Evolutionary conservation across 108 stramenopile species (phyloP), one percentile per base, ranked within the genome.

Genomic region (Pseudonitzschia pungens): DNA sequence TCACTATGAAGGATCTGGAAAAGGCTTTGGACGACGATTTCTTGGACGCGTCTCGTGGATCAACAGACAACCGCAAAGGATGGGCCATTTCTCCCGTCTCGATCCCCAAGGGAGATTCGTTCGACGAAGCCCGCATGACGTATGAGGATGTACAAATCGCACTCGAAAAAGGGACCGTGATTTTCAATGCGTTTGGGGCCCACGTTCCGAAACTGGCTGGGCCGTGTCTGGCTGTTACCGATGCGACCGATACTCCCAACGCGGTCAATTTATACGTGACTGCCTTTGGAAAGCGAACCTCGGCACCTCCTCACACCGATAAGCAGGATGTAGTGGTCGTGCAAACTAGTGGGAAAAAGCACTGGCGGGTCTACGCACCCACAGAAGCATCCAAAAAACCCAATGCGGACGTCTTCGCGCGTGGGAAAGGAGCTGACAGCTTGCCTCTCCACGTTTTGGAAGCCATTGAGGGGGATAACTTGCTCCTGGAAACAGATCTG

Each of bases 231-330:
- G 94, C 92, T 10, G 82, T 79, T 3, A 81, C 86, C 24, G 96
- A 96, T 81, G 92, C 94, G 14, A 77, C 89, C 7, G 73, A 76
- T 29, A 78, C 95, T 21, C 96, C 95, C 29, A 88, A 81, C 55
- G 89, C 87, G 64, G 52, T 93, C 12, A 97, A 97, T 70, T 65
- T 96, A 48, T 97, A 97, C 70, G 83, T 96, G 29, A 97, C 97
- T 0, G 82, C 91, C 11, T 71, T 84, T 7, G 90, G 90, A 1
- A 89, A 88, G 81, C 71, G 80, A 21, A 90, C 89, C 14, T 86
- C 84, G 10, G 97, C 95, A 44, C 97, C 97, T 22, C 97, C 96
- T 31, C 97, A 97, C 79, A 97, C 97, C 10, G 97, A 96, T 74
- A 89, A 92, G 72, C 95, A 96, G 81, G 95, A 96, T 73, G 95